Conservation (phyloP, 495 filamentous ascomycete genomes). For the Sordaria brevicollis region DNA sequence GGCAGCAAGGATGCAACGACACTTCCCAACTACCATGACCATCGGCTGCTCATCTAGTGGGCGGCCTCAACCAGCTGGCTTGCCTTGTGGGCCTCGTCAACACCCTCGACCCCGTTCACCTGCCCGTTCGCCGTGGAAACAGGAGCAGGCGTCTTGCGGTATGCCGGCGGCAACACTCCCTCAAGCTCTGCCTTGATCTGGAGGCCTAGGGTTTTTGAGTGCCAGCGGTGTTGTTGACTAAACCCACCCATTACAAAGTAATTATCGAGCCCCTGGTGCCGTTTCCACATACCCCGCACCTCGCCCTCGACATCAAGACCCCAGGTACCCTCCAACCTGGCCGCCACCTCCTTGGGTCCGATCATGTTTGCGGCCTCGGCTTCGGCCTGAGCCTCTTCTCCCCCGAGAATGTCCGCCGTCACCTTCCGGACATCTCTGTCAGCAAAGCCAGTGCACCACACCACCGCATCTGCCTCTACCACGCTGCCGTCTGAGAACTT, state of each 20-base stretch:
- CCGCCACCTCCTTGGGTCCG: constrained; percentile 16
- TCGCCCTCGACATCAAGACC: constrained; percentile 25
- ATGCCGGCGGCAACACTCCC: constrained; percentile 16
- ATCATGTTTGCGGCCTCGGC: constrained; percentile 1
- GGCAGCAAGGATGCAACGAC: too few species aligned
- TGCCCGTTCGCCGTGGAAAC: neutral
- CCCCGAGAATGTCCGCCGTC: constrained; percentile 12
- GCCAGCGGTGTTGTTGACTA: constrained; percentile 19
- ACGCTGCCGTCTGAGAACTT: constrained; percentile 16
- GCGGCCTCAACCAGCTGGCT: too few species aligned
- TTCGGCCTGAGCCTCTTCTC: neutral
- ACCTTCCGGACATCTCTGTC: constrained; percentile 12
- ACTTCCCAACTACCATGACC: too few species aligned
- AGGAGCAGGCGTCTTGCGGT: constrained; percentile 10
- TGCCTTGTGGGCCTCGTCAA: too few species aligned
- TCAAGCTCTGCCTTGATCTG: constrained; percentile 26
- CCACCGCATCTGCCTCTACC: constrained; percentile 20
- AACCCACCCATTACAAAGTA: constrained; percentile 22
- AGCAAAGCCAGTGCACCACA: constrained; percentile 29
- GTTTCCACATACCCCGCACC: constrained; percentile 22
- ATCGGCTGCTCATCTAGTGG: too few species aligned
- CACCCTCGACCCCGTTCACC: too few species aligned
- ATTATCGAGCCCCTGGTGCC: constrained; percentile 18
- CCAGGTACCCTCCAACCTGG: constrained; percentile 18
- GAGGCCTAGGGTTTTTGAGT: constrained; percentile 16